Base-by-base conservation (phyloP, 2,329 filamentous ascomycete species). In the Pseudogymnoascus sp. region DNA sequence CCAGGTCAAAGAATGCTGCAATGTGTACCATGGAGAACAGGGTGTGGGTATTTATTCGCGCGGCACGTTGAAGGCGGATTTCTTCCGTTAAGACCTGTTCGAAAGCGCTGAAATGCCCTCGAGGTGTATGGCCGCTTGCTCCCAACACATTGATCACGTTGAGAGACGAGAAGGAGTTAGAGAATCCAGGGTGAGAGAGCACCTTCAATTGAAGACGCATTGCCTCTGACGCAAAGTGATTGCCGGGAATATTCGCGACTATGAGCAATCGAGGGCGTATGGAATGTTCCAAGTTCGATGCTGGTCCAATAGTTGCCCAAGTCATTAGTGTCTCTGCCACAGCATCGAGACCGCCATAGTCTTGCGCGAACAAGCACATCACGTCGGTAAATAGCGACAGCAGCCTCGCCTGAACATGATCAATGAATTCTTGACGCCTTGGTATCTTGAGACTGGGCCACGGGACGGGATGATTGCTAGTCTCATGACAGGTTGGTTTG, bases 361-460 rank as follows among this genome's bases (percentile, higher is more conserved):
- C 68, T 31, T 71, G 43, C 11, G 66, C 64, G 60, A 73, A 72
- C 36, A 72, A 67, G 54, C 66, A 71, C 13, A 73, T 41, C 7
- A 73, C 64, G 61, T 73, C 65, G 23, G 61, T 64, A 54, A 73
- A 73, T 23, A 68, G 57, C 39, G 66, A 69, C 6, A 70, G 45
- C 10, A 72, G 54, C 57, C 66, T 63, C 23, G 68, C 61, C 19
- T 63, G 61, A 51, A 66, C 19, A 63, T 65, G 54, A 43, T 68
- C 43, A 34, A 61, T 43, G 21, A 69, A 51, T 23, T 64, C n/a
- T 21, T 65, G 62, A 34, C 61, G 60, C 54, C 19, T 43, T 36
- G 62, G 51, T 39, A 16, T 21, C 43, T 63, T 19, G 36, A 61
- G 39, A 13, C 62, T 54, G 45, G 60, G 34, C 66, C 54, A 68